Evolutionary conservation across 192 early-diverging fungal species (phyloP), one percentile per base, ranked within the genome.

Genomic region (Coemansia sp.): DNA sequence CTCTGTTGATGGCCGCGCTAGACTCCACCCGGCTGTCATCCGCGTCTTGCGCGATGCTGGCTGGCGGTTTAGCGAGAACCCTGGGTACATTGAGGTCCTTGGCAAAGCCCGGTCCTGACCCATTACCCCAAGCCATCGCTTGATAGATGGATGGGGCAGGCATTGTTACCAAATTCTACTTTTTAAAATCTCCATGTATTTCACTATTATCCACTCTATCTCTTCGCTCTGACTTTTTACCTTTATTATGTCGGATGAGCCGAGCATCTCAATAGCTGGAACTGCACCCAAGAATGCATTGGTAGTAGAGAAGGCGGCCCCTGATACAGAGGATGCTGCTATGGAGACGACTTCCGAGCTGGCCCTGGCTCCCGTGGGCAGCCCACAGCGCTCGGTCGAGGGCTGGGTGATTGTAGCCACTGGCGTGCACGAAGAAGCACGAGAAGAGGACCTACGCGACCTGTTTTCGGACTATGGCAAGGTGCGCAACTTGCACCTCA

Each of bases 361-460:
- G 3, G 51, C 6, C 23, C 26, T 33, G 9, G 45, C 20, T 23
- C 20, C 18, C n/a, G 28, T n/a, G 57, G 24, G 58, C 16, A 66
- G 24, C 18, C 68, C 71, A 5, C 72, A 84, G 62, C 48, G 58
- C 26, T 79, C 91, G 4, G 84, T 97, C 24, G 96, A 98, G 69
- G 96, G 96, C 34, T 98, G 96, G 96, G 94, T 98, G 38, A 74
- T 98, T 5, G 73, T 98, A n/a, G 88, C 92, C 9, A 94, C 93
- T 0, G 93, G 92, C 34, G 84, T 98, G 20, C 94, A 98, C 77
- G 95, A 98, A 73, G 96, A 98, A 75, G 89, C 94, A 9, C 91
- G 88, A 24, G 96, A 97, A 65, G 96, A 98, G 18, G 91, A 92
- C 45, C 71, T 98, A 55, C 86, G 74, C 62, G 93, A 98, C 71